These are phyloP conservation scores for Cyberlindnera misumaiensis DNA, from an alignment of 805 yeast genomes.

Conservation along the genomic window DNA sequence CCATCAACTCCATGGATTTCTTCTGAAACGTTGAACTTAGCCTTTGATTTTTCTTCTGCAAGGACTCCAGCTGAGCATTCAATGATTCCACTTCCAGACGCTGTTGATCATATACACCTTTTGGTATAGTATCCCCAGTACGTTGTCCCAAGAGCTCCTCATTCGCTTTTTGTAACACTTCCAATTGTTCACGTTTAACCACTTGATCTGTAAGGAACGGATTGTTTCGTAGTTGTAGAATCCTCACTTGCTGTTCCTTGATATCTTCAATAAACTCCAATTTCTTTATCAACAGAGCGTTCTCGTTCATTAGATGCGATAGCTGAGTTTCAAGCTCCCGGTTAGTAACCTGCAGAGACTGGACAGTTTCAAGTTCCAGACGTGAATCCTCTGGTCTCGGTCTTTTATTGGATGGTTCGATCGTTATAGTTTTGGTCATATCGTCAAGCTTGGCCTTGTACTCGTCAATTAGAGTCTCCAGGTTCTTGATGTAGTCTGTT, in stretches of 20 bases:
- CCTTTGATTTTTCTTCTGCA: constrained; percentile 46
- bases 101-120: constrained; percentile 55
- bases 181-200: constrained; percentile 46
- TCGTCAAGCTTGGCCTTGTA: constrained; percentile 46
- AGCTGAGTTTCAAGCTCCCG: constrained; percentile 13
- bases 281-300: constrained; percentile 31
- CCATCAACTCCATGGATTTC: constrained; percentile 66
- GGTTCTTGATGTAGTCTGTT: constrained; percentile 14
- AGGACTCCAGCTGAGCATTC: constrained; percentile 40
- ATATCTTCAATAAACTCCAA: constrained; percentile 27
- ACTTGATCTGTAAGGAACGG: constrained; percentile 59
- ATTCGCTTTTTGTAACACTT: constrained; percentile 52
- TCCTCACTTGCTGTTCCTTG: constrained; percentile 36
- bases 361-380: not conserved
- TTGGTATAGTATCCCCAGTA: constrained; percentile 40
- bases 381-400: constrained; percentile 12
- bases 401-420: constrained; percentile 25
- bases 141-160: constrained; percentile 35
- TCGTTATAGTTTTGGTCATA: constrained; percentile 26
- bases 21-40: constrained; percentile 49
- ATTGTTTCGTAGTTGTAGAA: constrained; percentile 58
- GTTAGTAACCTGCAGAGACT: not conserved
- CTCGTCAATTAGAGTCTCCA: constrained; percentile 40
- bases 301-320: constrained; percentile 30
- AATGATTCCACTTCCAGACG: constrained; percentile 44